Conservation (phyloP, 768 basidiomycete genomes). For the Suillus discolor region DNA sequence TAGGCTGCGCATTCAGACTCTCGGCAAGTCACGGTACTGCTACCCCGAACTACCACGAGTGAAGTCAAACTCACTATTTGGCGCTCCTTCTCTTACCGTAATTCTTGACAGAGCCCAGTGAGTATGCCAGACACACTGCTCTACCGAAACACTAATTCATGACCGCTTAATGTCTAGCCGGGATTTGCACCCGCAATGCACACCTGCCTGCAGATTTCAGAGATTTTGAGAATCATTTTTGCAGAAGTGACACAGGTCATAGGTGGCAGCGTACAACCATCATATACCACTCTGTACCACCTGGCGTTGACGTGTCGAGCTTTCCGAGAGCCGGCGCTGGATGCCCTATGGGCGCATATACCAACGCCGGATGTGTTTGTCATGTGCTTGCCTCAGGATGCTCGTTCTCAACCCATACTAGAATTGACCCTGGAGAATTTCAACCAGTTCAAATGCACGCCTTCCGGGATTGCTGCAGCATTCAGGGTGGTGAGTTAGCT, state of each 20-base stretch:
- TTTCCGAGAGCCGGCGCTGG: background rate
- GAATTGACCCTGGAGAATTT: background rate
- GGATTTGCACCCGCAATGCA: background rate
- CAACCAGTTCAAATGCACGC: background rate
- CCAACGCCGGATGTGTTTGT: background rate
- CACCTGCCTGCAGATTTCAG: background rate
- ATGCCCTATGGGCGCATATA: background rate
- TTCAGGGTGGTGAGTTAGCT: background rate
- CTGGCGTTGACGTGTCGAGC: background rate
- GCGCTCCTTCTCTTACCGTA: background rate
- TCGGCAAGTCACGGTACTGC: background rate
- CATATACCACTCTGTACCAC: background rate
- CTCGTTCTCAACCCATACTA: background rate
- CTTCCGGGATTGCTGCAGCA: background rate
- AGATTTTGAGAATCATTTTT: background rate
- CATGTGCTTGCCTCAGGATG: background rate
- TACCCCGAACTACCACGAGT: too few relatives aligned
- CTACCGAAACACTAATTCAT: background rate
- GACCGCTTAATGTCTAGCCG: background rate
- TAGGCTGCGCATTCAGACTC: background rate
- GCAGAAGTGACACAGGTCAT: background rate
- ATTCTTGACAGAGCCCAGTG: background rate
- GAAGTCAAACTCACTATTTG: background rate
- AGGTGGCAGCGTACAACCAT: background rate
- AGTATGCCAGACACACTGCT: background rate